A percentile compares a stretch with the other conserved stretches of the same genome.
These are phyloP conservation scores for Porphyrellus sp. DNA, from an alignment of 1,284 basidiomycete genomes.

Conservation along the genomic window DNA sequence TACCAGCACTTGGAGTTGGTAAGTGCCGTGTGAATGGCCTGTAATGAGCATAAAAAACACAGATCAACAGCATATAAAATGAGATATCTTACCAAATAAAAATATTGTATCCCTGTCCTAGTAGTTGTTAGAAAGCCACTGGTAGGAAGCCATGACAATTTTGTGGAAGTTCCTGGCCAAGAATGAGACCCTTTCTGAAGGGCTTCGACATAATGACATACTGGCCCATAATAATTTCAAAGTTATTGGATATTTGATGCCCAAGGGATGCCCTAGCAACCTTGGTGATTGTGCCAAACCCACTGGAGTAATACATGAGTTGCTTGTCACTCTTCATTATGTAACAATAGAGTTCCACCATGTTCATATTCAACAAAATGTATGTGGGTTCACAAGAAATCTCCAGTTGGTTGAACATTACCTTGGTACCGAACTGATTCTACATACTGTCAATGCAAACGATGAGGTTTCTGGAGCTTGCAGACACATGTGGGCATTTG, in stretches of 20 bases:
- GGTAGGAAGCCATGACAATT: conserved; percentile 36
- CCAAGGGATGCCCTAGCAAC: conserved; percentile 9
- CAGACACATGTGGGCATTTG: conserved; percentile 5
- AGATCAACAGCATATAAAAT: not conserved
- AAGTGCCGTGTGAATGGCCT: conserved; percentile 42
- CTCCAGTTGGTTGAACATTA: conserved; percentile 7
- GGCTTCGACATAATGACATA: conserved; percentile 8
- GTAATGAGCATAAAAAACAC: not conserved
- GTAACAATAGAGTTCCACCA: conserved; percentile 37
- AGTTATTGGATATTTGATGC: conserved; percentile 16
- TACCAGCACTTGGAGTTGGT: conserved; percentile 38
- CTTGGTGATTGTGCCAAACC: conserved; percentile 34
- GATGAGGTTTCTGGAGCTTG: conserved; percentile 31
- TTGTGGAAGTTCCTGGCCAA: conserved; percentile 32
- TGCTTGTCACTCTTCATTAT: conserved; percentile 32
- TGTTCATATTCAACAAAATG: conserved; percentile 35
- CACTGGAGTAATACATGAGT: conserved; percentile 38
- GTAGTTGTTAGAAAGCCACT: conserved; percentile 38
- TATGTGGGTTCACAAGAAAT: not conserved
- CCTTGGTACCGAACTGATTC: conserved; percentile 35
- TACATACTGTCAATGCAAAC: conserved; percentile 41
- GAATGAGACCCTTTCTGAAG: not conserved
- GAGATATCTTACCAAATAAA: conserved; percentile 32
- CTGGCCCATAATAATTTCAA: conserved; percentile 35
- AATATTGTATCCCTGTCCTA: conserved; percentile 34